Base-by-base conservation (phyloP, 2,329 filamentous ascomycete genomes). In the Fusarium staphyleae region DNA sequence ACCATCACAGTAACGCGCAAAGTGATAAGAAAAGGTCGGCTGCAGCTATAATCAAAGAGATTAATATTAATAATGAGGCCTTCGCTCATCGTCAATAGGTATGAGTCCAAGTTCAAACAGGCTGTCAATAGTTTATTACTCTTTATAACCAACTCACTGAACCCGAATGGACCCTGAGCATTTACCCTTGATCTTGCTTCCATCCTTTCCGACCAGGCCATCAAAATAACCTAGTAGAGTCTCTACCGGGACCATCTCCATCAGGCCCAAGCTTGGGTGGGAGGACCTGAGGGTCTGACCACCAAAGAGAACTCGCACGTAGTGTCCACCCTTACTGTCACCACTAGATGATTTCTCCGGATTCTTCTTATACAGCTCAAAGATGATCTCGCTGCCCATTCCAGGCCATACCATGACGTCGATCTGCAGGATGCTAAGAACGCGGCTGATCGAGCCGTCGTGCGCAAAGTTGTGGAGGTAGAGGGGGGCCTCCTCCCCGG, bases 401-500 rank as follows among this genome's bases (percentile, higher is more conserved):
- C 90, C 90, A 0, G 89, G 89, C 90, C 90, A 93, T 0, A 91
- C 86, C 89, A 93, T 93, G 42, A 78, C 72, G 14, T 90, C 86
- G 1, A 59, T 54, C 73, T 92, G 89, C 62, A 92, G 69, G 12
- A 91, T 81, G 3, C 83, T 83, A 16, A 93, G 74, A 5, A 93
- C 63, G 3, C 85, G 75, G 13, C 87, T 85, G 3, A 92, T 66
- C 2, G 84, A 87, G 0, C 90, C 91, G 64, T 95, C 91, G 65
- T 96, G 90, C 3, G 89, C 90, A 30, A 95, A 80, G 59, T 93
- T 93, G 67, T 95, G 90, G 35, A 85, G 74, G 68, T 91, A 93
- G 2, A 79, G 68, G 0, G 71, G 70, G 7, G 64, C 57, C 16
- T 67, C 68, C 11, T 73, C 72, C 1, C 78, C 79, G 3, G 65